phyloP scores from a whole-genome alignment of 106 monocot species.

The Alisma plantagoaquatica region DNA sequence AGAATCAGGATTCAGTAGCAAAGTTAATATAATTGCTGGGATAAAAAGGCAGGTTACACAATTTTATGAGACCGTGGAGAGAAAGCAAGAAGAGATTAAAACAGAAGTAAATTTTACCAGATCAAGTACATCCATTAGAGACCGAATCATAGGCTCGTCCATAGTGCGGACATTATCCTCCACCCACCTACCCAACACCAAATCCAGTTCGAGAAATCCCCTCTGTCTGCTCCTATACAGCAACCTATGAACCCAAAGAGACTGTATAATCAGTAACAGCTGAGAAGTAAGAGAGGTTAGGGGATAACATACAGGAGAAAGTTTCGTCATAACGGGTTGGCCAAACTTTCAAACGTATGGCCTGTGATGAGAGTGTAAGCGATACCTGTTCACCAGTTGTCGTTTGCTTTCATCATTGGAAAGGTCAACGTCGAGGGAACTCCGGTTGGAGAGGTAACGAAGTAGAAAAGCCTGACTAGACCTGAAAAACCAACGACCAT shows the following conservation, averaged over 20 bases:
- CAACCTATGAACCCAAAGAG: constrained; percentile 30
- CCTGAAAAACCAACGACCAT: constrained; percentile 17
- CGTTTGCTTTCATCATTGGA: constrained; percentile 66
- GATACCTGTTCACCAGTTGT: constrained; percentile 68
- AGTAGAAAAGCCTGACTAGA: too few species aligned
- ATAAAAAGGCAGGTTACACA: too few species aligned
- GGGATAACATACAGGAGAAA: too few species aligned
- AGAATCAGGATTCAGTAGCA: too few species aligned
- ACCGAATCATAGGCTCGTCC: constrained; percentile 70
- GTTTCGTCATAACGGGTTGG: too few species aligned
- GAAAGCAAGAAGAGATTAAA: too few species aligned
- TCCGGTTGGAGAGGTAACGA: constrained; percentile 20
- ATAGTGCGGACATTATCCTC: constrained; percentile 68
- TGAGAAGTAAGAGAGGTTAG: too few species aligned
- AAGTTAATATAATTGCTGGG: too few species aligned
- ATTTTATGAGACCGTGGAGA: too few species aligned
- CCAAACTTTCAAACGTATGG: too few species aligned
- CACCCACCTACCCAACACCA: constrained; percentile 93
- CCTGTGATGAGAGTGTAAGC: too few species aligned
- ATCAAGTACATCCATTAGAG: constrained; percentile 79
- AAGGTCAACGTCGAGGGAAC: constrained; percentile 34
- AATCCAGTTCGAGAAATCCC: constrained; percentile 88
- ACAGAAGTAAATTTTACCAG: constrained; percentile 37
- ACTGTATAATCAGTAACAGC: too few species aligned
- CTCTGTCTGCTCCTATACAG: constrained; percentile 86